phyloP scores from a whole-genome alignment of 371 early-diverging fungal genomes.

The Synchytrium microbalum region DNA sequence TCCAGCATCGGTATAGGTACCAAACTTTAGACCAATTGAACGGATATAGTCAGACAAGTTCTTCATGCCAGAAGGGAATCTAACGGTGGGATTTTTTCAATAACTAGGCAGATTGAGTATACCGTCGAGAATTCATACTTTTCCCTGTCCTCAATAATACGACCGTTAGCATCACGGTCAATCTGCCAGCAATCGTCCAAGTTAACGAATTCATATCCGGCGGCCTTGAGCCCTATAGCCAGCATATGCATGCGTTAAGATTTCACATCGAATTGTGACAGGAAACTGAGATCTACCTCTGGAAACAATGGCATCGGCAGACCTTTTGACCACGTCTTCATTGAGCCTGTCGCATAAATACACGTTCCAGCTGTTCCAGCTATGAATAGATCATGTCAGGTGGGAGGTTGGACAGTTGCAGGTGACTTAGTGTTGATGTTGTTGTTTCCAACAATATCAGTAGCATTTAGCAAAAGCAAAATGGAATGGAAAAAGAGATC shows the following conservation, averaged over 20 bases:
- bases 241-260: too few species aligned
- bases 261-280: too few species aligned
- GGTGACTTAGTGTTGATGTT: neutral
- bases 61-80: conserved; percentile 35
- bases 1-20: conserved; percentile 23
- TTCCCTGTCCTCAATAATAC: conserved; percentile 25
- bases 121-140: conserved; percentile 3
- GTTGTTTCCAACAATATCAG: too few species aligned
- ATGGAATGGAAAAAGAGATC: neutral
- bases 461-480: neutral
- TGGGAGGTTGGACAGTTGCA: neutral
- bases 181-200: conserved; percentile 43
- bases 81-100: neutral
- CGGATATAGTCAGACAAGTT: conserved; percentile 30
- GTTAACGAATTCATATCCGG: conserved; percentile 32
- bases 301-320: conserved; percentile 33
- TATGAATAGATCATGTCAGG: neutral
- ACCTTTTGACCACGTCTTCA: conserved; percentile 22
- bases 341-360: conserved; percentile 30
- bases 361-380: conserved; percentile 39
- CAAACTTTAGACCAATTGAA: conserved; percentile 25
- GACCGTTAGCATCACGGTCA: conserved; percentile 24
- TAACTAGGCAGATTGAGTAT: neutral
- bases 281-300: too few species aligned
- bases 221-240: conserved; percentile 18